A percentile compares a stretch with the other conserved stretches of the same genome.
Conservation (phyloP, 768 basidiomycete species). For the Phylloporus sp. region DNA sequence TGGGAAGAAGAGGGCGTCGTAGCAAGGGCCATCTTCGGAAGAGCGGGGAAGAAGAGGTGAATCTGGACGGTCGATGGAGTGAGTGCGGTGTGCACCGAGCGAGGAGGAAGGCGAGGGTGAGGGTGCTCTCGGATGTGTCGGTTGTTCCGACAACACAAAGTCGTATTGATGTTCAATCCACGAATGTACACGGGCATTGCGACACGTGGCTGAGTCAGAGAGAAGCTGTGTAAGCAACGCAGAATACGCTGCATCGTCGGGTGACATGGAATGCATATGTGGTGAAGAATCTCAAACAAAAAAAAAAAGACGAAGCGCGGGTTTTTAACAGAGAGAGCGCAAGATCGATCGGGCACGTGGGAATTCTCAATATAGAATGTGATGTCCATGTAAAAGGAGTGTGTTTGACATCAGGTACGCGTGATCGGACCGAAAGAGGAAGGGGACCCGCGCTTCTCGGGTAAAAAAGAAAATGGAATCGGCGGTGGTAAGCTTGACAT, state of each 20-base stretch:
- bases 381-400: no score
- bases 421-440: no score
- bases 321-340: no score
- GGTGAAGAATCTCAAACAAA: no score
- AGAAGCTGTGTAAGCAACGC: conserved; percentile 27
- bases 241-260: conserved; percentile 31
- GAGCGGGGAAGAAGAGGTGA: conserved; percentile 28
- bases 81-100: conserved; percentile 23
- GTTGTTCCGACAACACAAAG: conserved; percentile 30
- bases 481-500: no score
- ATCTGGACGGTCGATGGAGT: conserved; percentile 26
- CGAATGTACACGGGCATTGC: conserved; percentile 31
- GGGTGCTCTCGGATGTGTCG: neutral
- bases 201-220: conserved; percentile 17
- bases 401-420: no score
- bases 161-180: conserved; percentile 37
- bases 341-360: no score
- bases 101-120: conserved; percentile 27
- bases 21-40: conserved; percentile 28
- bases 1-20: conserved; percentile 36
- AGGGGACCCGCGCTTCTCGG: no score
- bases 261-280: conserved; percentile 27
- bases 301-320: neutral
- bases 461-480: no score
- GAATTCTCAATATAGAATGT: no score